Evolutionary conservation across 2,329 filamentous ascomycete species (phyloP).

Genomic region (Penicillium sp.): DNA sequence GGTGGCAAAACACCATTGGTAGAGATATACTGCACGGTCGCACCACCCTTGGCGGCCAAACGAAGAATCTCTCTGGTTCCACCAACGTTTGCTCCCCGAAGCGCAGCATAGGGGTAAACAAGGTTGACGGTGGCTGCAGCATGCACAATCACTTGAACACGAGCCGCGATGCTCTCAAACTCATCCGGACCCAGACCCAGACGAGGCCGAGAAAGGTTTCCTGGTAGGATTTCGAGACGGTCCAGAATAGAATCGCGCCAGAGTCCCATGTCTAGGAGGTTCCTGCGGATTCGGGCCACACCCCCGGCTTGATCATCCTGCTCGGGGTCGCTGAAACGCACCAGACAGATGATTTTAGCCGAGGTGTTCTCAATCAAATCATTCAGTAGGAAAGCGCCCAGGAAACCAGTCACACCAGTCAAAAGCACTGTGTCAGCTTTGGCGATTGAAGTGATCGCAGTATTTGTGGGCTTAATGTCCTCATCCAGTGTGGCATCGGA

Average conservation of each 20-base stretch:
- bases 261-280: constrained; percentile 73
- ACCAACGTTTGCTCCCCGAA: constrained; percentile 72
- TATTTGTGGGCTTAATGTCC: constrained; percentile 62
- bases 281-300: constrained; percentile 70
- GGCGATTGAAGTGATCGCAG: constrained; percentile 58
- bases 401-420: constrained; percentile 73
- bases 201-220: constrained; percentile 67
- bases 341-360: constrained; percentile 69
- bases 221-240: constrained; percentile 72
- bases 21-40: constrained; percentile 75
- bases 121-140: constrained; percentile 77
- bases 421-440: constrained; percentile 69
- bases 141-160: constrained; percentile 72
- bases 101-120: constrained; percentile 76
- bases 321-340: constrained; percentile 68
- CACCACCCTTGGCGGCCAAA: constrained; percentile 64
- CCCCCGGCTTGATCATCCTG: constrained; percentile 65
- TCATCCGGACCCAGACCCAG: constrained; percentile 66
- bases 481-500: constrained; percentile 67
- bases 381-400: constrained; percentile 72
- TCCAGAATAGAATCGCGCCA: constrained; percentile 78
- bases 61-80: constrained; percentile 75
- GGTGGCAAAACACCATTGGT: constrained; percentile 77
- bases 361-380: constrained; percentile 67
- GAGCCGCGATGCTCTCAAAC: constrained; percentile 64